These are phyloP conservation scores for Fraxinus floribunda DNA, from an alignment of 305 asterid species.

Conservation along the genomic window DNA sequence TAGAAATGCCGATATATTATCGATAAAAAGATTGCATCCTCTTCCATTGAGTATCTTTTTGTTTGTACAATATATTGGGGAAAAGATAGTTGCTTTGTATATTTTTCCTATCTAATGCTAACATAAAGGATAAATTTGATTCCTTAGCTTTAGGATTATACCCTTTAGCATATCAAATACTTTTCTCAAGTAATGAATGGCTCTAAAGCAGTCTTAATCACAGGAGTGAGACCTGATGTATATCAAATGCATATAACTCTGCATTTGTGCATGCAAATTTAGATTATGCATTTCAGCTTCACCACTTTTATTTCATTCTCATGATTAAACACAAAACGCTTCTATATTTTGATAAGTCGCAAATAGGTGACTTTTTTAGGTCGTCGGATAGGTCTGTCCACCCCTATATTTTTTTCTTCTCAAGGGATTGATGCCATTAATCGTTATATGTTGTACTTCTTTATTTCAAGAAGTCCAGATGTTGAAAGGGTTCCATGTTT, in stretches of 20 bases:
- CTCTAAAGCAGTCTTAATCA: not conserved
- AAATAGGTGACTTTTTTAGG: not conserved
- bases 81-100: not conserved
- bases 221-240: not conserved
- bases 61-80: not conserved
- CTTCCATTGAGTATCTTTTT: not conserved
- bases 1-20: not conserved
- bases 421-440: too few species aligned
- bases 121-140: not conserved
- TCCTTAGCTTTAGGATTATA: not conserved
- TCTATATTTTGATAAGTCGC: not conserved
- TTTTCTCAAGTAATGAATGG: not conserved
- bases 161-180: not conserved
- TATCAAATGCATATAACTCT: not conserved
- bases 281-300: not conserved
- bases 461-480: too few species aligned
- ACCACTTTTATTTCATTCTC: not conserved
- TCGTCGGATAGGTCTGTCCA: too few species aligned
- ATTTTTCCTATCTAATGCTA: not conserved
- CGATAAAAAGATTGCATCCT: not conserved
- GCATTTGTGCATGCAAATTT: not conserved
- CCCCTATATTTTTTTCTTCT: too few species aligned
- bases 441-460: too few species aligned
- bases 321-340: not conserved
- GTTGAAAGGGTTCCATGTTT: too few species aligned